phyloP scores from a whole-genome alignment of 148 eudicot species.

The Rheum nobile region DNA sequence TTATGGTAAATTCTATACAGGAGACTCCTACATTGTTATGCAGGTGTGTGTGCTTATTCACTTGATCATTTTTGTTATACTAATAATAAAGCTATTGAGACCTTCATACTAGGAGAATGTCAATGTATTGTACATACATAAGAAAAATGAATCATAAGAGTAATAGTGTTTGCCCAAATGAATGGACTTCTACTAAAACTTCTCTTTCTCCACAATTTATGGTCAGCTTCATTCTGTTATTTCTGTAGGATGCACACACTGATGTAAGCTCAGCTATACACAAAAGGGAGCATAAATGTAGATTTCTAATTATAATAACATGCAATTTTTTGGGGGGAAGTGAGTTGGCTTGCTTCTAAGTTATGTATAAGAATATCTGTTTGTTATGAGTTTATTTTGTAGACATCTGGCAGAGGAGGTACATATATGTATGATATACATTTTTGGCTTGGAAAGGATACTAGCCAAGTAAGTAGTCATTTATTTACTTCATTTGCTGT shows the following conservation, averaged over 20 bases:
- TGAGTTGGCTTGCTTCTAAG: too few species aligned
- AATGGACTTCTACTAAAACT: too few species aligned
- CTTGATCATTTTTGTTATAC: neutral
- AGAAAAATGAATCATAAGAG: neutral
- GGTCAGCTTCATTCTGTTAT: too few species aligned
- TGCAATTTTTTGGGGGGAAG: too few species aligned
- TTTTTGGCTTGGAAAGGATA: slow-evolving; percentile 99
- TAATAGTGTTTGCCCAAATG: too few species aligned
- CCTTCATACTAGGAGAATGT: too few species aligned
- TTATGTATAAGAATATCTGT: too few species aligned
- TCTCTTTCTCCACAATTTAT: too few species aligned
- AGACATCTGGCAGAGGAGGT: slow-evolving; percentile 92
- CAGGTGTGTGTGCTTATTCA: slow-evolving; percentile 2
- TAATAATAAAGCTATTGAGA: too few species aligned
- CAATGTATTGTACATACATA: neutral
- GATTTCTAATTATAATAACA: too few species aligned
- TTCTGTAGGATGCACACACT: neutral
- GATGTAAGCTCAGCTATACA: neutral
- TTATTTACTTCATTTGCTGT: neutral
- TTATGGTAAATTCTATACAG: slow-evolving; percentile 85
- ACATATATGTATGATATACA: slow-evolving; percentile 83
- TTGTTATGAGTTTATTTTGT: slow-evolving; percentile 10
- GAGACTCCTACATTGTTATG: slow-evolving; percentile 33
- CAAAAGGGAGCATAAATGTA: neutral
- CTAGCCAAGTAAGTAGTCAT: slow-evolving; percentile 66